Evolutionary conservation across 129 eudicot species (phyloP).

Genomic region (Pittosporum tobira): DNA sequence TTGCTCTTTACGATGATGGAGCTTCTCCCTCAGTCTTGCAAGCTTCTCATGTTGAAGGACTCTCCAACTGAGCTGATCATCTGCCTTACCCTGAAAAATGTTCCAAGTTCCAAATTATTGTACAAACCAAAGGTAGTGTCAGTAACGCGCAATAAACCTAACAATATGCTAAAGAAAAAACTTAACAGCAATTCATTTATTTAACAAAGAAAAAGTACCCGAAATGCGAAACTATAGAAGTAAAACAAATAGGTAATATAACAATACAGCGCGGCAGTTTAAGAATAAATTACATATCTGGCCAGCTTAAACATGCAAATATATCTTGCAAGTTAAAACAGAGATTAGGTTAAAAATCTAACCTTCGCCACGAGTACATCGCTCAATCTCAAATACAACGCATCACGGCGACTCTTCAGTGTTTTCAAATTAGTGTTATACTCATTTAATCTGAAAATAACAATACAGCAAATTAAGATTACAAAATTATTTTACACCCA

Average conservation of each 20-base stretch:
- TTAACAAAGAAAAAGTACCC: neutral
- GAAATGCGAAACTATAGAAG: neutral
- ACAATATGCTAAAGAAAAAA: neutral
- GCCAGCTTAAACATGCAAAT: no score
- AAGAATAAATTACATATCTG: no score
- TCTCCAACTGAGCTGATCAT: slow-evolving; percentile 89
- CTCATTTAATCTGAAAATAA: slow-evolving; percentile 56
- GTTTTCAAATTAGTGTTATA: slow-evolving; percentile 52
- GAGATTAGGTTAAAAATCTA: neutral
- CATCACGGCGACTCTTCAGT: slow-evolving; percentile 58
- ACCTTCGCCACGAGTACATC: slow-evolving; percentile 70
- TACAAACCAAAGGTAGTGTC: neutral
- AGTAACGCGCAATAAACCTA: no score
- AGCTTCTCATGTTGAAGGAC: slow-evolving; percentile 80
- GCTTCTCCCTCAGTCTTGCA: slow-evolving; percentile 71
- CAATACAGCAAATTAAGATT: neutral
- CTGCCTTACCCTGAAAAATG: slow-evolving; percentile 71
- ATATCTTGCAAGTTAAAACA: neutral
- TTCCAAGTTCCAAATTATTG: neutral
- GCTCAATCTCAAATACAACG: slow-evolving; percentile 21
- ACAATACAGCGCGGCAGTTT: neutral
- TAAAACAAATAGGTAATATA: no score
- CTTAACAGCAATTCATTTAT: neutral
- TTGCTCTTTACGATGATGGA: slow-evolving; percentile 59
- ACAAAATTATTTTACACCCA: neutral